These are phyloP conservation scores for Lachancea dasiensis DNA, from an alignment of 805 yeast species.

Conservation along the genomic window DNA sequence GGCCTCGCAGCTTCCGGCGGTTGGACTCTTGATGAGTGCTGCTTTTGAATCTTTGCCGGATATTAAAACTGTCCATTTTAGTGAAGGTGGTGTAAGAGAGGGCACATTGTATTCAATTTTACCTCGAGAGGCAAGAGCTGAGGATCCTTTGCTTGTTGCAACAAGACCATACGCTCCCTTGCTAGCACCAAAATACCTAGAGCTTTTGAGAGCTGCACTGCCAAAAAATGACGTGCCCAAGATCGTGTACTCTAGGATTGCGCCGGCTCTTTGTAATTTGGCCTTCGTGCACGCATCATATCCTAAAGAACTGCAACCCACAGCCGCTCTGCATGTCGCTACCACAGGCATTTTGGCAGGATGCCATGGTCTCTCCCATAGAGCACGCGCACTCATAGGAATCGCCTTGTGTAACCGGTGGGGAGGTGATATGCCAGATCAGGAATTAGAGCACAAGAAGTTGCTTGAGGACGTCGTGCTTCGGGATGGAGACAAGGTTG, in stretches of 20 bases:
- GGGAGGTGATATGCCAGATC: conserved; percentile 71
- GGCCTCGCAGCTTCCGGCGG: conserved; percentile 63
- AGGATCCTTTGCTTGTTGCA: conserved; percentile 66
- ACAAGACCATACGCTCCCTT: conserved; percentile 69
- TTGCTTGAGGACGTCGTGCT: conserved; percentile 45
- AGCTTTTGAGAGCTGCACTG: conserved; percentile 48
- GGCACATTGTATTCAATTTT: conserved; percentile 62
- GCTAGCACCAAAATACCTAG: conserved; percentile 50
- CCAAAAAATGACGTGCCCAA: conserved; percentile 53
- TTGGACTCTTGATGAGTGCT: conserved; percentile 55
- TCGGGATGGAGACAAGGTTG: conserved; percentile 38
- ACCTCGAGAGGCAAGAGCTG: conserved; percentile 49
- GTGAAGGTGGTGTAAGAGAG: conserved; percentile 75
- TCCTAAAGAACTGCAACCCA: conserved; percentile 70
- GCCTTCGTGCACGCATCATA: conserved; percentile 74
- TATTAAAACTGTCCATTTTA: conserved; percentile 57
- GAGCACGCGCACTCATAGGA: conserved; percentile 64
- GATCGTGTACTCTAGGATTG: conserved; percentile 52
- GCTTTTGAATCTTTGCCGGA: conserved; percentile 56
- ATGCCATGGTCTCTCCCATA: conserved; percentile 67
- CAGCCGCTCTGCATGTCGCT: conserved; percentile 67
- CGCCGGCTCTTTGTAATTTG: conserved; percentile 65
- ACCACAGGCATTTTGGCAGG: conserved; percentile 72
- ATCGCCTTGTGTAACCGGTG: conserved; percentile 72
- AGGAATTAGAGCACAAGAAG: conserved; percentile 42